Base-by-base conservation (phyloP, 306 rosid species). In the Trifolium fragiferum region DNA sequence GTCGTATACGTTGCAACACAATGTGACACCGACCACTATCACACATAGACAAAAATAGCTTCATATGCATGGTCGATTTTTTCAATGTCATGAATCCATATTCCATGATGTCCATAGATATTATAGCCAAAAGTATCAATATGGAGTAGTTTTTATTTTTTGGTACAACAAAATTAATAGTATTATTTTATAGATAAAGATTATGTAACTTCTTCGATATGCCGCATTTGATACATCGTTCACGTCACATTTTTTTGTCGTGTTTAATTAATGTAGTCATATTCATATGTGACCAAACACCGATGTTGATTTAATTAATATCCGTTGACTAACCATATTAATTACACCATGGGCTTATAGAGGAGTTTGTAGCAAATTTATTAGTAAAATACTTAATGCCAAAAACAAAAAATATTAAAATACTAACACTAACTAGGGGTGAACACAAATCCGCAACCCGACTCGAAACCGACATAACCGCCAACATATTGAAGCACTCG, bases 221-320 rank as follows among this genome's bases (percentile, higher is more conserved):
- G 84, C 84, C 84, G 80, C 84, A 37, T 75, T 25, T 25, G 67
- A 50, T 80, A 37, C 8, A 23, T 30, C 7, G 68, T 55, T 72
- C 58, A 47, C 49, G 50, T 37, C 25, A 50, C 23, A 8, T 25
- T 54, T 10, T 10, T 20, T 20, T 7, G n/a, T 13, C 15, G 15
- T 66, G 14, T 66, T 37, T 37, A 37, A 37, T 37, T 37, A 35
- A 35, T 35, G 8, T 37, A 37, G 10, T 37, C 10, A 30, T 37
- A 37, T 7, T 37, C 40, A 37, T 37, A 8, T 37, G 40, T 37
- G 40, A 37, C 40, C 40, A 8, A 37, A 37, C 40, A 37, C 6
- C n/a, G n/a, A n/a, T n/a, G n/a, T n/a, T n/a, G n/a, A n/a, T n/a
- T n/a, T n/a, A n/a, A n/a, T n/a, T n/a, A n/a, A n/a, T n/a, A n/a